Conservation (phyloP, 495 filamentous ascomycete genomes). For the Cairneyella variabilis region DNA sequence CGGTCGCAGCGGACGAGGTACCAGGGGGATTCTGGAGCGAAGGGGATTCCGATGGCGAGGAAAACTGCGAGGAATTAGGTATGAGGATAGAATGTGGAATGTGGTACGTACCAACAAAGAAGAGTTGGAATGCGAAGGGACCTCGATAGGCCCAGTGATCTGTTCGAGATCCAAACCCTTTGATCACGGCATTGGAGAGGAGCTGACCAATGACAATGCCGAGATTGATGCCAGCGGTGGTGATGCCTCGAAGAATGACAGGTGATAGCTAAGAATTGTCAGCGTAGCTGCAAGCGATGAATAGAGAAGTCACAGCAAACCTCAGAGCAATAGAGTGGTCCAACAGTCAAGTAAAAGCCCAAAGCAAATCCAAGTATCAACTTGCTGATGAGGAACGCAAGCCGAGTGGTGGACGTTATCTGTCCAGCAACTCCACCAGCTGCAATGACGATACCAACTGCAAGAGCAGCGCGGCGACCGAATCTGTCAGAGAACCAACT, state of each 20-base stretch:
- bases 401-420: no score
- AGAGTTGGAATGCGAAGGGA: constrained; percentile 32
- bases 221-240: constrained; percentile 36
- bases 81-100: background rate
- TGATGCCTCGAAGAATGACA: constrained; percentile 38
- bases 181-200: constrained; percentile 36
- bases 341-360: no score
- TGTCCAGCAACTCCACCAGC: no score
- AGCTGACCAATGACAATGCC: constrained; percentile 37
- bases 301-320: no score
- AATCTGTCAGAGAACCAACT: no score
- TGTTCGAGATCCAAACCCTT: constrained; percentile 31
- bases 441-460: no score
- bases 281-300: no score
- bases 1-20: constrained; percentile 42
- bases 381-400: no score
- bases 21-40: constrained; percentile 48
- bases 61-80: background rate
- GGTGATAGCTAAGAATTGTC: no score
- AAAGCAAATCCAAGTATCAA: no score
- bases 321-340: no score
- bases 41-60: constrained; percentile 35
- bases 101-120: constrained; percentile 20
- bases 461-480: no score
- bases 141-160: constrained; percentile 33